Evolutionary conservation across 2,329 filamentous ascomycete species (phyloP).

Genomic region (Sporothrix phasma): DNA sequence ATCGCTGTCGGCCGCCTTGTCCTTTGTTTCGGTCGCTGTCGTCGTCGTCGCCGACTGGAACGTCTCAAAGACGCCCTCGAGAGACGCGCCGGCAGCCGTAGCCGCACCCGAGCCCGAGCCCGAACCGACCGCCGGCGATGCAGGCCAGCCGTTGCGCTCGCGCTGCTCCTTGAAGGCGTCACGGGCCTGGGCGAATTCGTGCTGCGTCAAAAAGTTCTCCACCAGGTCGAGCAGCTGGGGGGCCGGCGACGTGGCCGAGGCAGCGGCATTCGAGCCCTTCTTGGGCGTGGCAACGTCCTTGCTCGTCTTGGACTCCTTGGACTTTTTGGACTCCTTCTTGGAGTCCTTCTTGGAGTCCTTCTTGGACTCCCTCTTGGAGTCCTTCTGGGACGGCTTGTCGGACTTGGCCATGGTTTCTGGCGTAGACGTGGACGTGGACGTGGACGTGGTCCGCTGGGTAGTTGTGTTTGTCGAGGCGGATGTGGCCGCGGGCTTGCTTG

Average conservation of each 20-base stretch:
- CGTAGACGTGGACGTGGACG: too few relatives aligned
- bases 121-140: constrained; percentile 10
- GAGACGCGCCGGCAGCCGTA: constrained; percentile 27
- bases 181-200: constrained; percentile 54
- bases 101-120: constrained; percentile 11
- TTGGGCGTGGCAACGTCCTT: constrained; percentile 18
- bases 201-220: constrained; percentile 54
- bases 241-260: constrained; percentile 31
- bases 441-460: neutral
- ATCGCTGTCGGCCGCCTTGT: constrained; percentile 18
- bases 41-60: constrained; percentile 39
- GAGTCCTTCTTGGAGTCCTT: constrained; percentile 1
- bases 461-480: neutral
- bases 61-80: constrained; percentile 40
- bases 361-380: neutral
- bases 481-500: constrained; percentile 10
- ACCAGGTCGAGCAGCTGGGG: constrained; percentile 57
- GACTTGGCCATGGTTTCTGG: constrained; percentile 14
- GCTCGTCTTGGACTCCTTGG: constrained; percentile 1
- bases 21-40: too few relatives aligned
- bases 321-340: neutral
- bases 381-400: constrained; percentile 18
- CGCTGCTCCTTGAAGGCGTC: constrained; percentile 55
- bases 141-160: constrained; percentile 41
- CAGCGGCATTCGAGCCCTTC: constrained; percentile 10